Evolutionary conservation across 176 grass and related monocot genomes (phyloP).

Genomic region (Eragrostis nindensis): DNA sequence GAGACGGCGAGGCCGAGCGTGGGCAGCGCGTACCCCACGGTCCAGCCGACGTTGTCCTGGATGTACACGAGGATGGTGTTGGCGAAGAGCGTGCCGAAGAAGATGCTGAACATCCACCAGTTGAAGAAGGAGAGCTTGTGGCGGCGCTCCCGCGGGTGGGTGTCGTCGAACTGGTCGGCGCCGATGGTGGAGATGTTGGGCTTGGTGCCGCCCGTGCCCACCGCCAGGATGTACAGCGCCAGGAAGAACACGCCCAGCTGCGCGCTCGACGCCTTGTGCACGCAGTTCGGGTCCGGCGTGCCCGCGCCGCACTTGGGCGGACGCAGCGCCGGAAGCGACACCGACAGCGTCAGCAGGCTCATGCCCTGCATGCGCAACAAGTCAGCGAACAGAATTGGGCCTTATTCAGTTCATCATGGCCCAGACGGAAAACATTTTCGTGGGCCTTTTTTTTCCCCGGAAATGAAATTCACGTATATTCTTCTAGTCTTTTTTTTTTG

Average conservation of each 20-base stretch:
- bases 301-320: constrained; percentile 58
- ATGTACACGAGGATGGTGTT: constrained; percentile 82
- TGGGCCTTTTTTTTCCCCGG: background rate
- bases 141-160: constrained; percentile 58
- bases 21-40: constrained; percentile 80
- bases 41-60: constrained; percentile 90
- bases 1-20: constrained; percentile 76
- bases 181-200: constrained; percentile 98
- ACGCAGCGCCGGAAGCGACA: constrained; percentile 74
- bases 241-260: constrained; percentile 87
- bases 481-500: too few species aligned
- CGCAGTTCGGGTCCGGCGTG: constrained; percentile 55
- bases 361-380: constrained; percentile 74
- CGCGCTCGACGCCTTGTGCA: constrained; percentile 45
- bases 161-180: constrained; percentile 89
- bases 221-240: constrained; percentile 72
- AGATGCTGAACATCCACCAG: constrained; percentile 99
- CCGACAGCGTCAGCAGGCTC: constrained; percentile 62
- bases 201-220: constrained; percentile 92
- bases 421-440: background rate
- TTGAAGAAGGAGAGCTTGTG: constrained; percentile 99
- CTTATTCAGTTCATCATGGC: background rate
- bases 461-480: too few species aligned
- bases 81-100: constrained; percentile 89
- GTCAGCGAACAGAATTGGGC: background rate